phyloP scores from a whole-genome alignment of 1,284 basidiomycete genomes.

The Melampsora larici-populina region DNA sequence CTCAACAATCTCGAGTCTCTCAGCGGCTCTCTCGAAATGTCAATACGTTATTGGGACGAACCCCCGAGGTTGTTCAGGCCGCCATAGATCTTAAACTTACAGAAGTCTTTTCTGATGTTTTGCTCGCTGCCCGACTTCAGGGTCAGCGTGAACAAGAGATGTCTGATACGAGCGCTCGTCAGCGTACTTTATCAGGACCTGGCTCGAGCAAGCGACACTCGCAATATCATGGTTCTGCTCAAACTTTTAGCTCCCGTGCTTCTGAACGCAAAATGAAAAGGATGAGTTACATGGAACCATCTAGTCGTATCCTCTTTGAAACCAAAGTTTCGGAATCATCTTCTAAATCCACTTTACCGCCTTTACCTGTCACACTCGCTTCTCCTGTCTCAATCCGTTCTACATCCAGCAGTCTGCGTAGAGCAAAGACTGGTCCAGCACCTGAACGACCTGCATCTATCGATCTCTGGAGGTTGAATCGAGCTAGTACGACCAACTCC shows the following conservation, averaged over 20 bases:
- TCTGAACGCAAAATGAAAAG: constrained; percentile 32
- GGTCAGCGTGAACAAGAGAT: constrained; percentile 11
- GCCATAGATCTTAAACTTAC: constrained; percentile 42
- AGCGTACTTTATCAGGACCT: constrained; percentile 34
- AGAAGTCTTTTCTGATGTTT: constrained; percentile 38
- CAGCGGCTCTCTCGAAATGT: constrained; percentile 41
- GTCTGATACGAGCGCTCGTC: neutral
- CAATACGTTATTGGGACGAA: constrained; percentile 38
- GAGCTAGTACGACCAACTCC: neutral
- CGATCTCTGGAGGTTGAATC: neutral
- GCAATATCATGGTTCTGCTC: neutral
- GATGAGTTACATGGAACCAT: constrained; percentile 39
- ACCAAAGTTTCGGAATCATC: neutral
- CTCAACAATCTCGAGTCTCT: constrained; percentile 38
- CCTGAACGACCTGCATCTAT: neutral
- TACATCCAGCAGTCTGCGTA: constrained; percentile 20
- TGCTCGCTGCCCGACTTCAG: constrained; percentile 24
- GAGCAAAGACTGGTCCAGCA: constrained; percentile 34
- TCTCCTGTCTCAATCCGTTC: neutral
- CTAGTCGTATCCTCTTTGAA: neutral
- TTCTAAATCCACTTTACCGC: neutral
- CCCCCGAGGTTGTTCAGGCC: constrained; percentile 40
- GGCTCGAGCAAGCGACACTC: constrained; percentile 17
- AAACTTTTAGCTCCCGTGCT: neutral
- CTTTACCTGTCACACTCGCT: constrained; percentile 14